Conservation (phyloP, 2,329 filamentous ascomycete genomes). For the Colletotrichum chrysophilum region DNA sequence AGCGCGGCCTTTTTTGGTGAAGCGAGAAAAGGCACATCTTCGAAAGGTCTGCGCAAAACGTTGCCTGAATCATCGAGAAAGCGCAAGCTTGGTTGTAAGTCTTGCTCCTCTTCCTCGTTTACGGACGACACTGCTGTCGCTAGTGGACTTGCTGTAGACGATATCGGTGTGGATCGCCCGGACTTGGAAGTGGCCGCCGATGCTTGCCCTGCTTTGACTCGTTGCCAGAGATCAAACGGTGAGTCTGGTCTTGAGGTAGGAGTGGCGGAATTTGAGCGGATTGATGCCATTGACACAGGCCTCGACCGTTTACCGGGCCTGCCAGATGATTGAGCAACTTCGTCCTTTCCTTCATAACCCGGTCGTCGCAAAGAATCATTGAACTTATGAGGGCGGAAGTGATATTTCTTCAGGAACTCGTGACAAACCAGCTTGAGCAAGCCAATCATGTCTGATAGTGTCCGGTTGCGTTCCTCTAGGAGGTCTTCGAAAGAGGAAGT, state of each 20-base stretch:
- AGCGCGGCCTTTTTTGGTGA: neutral
- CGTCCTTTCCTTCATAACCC: neutral
- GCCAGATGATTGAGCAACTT: too few relatives aligned
- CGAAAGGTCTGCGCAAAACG: constrained; percentile 51
- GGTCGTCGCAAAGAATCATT: constrained; percentile 15
- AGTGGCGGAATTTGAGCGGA: constrained; percentile 5
- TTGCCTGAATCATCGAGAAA: constrained; percentile 46
- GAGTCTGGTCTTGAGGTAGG: constrained; percentile 23
- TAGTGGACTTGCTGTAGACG: neutral
- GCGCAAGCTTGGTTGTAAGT: constrained; percentile 17
- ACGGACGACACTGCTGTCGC: neutral
- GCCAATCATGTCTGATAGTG: constrained; percentile 59
- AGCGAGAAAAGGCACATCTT: constrained; percentile 29
- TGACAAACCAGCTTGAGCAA: constrained; percentile 72
- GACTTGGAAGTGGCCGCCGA: neutral
- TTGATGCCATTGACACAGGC: neutral
- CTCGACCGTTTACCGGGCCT: neutral
- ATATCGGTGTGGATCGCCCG: neutral
- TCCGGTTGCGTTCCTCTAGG: constrained; percentile 50
- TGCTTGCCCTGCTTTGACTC: constrained; percentile 35
- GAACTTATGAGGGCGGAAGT: constrained; percentile 63
- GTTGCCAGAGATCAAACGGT: constrained; percentile 43
- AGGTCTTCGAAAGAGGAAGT: constrained; percentile 30
- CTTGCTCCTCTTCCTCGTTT: neutral
- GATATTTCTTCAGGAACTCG: constrained; percentile 77